Base-by-base conservation (phyloP, 371 early-diverging fungal species). In the Mortierella sp. region DNA sequence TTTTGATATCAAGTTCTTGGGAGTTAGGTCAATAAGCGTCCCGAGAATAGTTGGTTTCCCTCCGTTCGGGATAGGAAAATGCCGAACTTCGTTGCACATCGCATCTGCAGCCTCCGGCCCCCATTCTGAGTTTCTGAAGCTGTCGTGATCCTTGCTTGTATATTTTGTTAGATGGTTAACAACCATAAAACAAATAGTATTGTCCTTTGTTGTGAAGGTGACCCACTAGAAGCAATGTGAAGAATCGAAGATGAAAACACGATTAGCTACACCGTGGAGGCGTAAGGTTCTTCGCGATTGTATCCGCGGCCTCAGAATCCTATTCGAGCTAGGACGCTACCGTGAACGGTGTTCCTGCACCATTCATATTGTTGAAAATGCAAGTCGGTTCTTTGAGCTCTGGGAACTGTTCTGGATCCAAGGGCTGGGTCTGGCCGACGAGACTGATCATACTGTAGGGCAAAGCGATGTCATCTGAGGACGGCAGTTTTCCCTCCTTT, bases 31-130 rank as follows among this genome's bases (percentile, higher is more conserved):
- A 14, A 71, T 64, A 41, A 64, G 27, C 6, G 37, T 28, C 1
- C 64, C 71, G 2, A 64, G 2, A 1, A 51, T 64, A 37, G 24
- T 9, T 8, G 26, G 12, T 0, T 21, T 19, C 6, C 41, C 46
- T 23, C 50, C 54, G 15, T 43, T 37, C 14, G 60, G 50, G 3
- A 64, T 50, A 2, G 43, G 42, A 19, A 71, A 71, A 12, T 60
- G 44, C 1, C 66, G 65, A 5, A 61, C 58, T 15, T 60, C 72
- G 4, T 57, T 65, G 31, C 66, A 56, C 66, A 72, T 72, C 7
- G 56, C 43, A 19, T 61, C 72, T 17, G 60, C 59, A 14, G 71
- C 64, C 44, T 70, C 60, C 9, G 63, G 60, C 2, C 71, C 64
- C 64, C 64, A 70, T 44, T 70, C 71, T 7, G 65, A 57, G 23